phyloP scores from a whole-genome alignment of 306 rosid genomes.

The Cucurbita argyrosperma region DNA sequence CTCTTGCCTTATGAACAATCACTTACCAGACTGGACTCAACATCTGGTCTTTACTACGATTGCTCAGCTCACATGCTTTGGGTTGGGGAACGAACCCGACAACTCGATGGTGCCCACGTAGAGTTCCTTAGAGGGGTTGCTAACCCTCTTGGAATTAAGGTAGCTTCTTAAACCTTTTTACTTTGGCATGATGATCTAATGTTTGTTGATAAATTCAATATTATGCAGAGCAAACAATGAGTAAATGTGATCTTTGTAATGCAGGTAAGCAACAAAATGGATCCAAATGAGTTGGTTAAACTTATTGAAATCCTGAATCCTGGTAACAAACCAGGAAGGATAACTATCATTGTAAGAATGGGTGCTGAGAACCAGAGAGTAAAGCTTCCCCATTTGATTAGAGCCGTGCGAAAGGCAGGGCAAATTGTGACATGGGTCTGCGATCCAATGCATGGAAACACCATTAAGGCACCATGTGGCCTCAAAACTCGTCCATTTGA shows the following conservation, averaged over 20 bases:
- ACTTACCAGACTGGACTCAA: slow-evolving; percentile 55
- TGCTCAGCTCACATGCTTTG: slow-evolving; percentile 81
- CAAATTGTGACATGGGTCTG: slow-evolving; percentile 69
- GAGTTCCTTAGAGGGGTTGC: slow-evolving; percentile 67
- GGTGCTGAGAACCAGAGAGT: slow-evolving; percentile 73
- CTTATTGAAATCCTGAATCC: slow-evolving; percentile 58
- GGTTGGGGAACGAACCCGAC: slow-evolving; percentile 76
- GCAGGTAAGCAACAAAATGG: slow-evolving; percentile 78
- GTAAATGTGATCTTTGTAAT: slow-evolving; percentile 4
- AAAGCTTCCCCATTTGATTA: slow-evolving; percentile 63
- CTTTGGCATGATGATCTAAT: neutral
- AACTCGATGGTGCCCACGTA: slow-evolving; percentile 62
- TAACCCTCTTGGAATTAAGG: slow-evolving; percentile 72
- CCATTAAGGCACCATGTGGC: slow-evolving; percentile 64
- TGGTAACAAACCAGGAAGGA: slow-evolving; percentile 55
- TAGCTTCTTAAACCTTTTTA: neutral
- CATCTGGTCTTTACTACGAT: slow-evolving; percentile 55
- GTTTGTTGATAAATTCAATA: neutral
- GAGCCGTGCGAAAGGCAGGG: slow-evolving; percentile 63
- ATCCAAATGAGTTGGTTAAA: slow-evolving; percentile 51
- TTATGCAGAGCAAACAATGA: neutral
- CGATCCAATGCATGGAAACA: slow-evolving; percentile 77
- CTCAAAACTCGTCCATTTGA: slow-evolving; percentile 68
- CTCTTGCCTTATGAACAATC: slow-evolving; percentile 62
- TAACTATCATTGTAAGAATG: slow-evolving; percentile 51